Conservation (phyloP, 495 filamentous ascomycete genomes). For the Pseudevernia furfuracea region DNA sequence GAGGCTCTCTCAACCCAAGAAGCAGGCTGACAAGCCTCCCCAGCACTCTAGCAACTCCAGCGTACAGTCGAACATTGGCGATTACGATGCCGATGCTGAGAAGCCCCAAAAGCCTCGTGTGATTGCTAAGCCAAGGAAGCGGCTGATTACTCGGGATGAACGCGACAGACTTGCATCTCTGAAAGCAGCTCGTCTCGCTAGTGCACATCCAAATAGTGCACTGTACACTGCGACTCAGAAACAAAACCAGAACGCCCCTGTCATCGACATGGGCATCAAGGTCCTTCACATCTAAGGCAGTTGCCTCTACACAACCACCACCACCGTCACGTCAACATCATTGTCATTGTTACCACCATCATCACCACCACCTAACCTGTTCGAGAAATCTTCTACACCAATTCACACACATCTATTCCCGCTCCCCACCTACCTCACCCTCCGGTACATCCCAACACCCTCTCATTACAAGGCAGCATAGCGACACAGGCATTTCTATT, state of each 20-base stretch:
- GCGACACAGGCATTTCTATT: constrained; percentile 12
- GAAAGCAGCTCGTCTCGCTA: constrained; percentile 14
- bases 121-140: constrained; percentile 21
- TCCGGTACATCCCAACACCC: not conserved
- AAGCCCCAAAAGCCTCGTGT: constrained; percentile 15
- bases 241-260: constrained; percentile 13
- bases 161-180: constrained; percentile 17
- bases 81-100: constrained; percentile 41
- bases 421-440: not conserved
- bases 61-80: constrained; percentile 72
- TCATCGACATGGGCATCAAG: constrained; percentile 21
- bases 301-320: not conserved
- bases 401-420: not conserved
- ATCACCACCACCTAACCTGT: not conserved
- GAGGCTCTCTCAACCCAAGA: constrained; percentile 27
- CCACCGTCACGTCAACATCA: not conserved
- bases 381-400: not conserved
- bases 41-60: constrained; percentile 21
- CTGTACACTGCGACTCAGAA: constrained; percentile 13
- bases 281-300: constrained; percentile 18
- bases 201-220: constrained; percentile 7
- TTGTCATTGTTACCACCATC: not conserved
- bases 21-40: constrained; percentile 3
- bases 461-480: constrained; percentile 13
- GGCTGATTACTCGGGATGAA: constrained; percentile 20